Evolutionary conservation across 2,329 filamentous ascomycete genomes (phyloP), one percentile per base, ranked within the genome.

Genomic region (Grosmannia huntii): DNA sequence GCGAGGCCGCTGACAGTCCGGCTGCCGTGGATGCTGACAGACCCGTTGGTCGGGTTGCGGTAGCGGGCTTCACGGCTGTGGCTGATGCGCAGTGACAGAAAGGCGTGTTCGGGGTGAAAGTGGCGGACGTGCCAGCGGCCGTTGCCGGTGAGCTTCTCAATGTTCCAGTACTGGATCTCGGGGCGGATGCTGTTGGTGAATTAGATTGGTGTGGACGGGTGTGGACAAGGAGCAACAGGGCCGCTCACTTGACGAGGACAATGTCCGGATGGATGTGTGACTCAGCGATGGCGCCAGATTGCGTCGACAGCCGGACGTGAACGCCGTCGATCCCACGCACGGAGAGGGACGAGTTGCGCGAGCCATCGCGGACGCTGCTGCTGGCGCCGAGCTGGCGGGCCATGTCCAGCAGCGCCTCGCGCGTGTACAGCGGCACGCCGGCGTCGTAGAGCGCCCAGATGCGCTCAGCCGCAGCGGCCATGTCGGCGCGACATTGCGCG

Each of bases 381-480:
- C 46, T 36, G 10, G 51, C 41, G 54, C 60, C 54, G 41, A 64
- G 58, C 57, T 63, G 62, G 5, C 48, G 55, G 19, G 54, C 59
- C 1, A 64, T 23, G n/a, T 38, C 49, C 3, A 21, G 53, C 28
- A 64, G 53, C 1, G 55, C 55, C 10, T 57, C 59, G 31, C 60
- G 60, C n/a, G 60, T 57, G n/a, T 62, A 64, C 6, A 64, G 50
- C 11, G 63, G 60, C 25, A 49, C 56, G 16, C 60, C 63, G 52
- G 59, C 58, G 4, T 60, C 51, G 59, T 64, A 64, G 36, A 62
- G 58, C 0, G 56, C 33, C 55, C 53, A 41, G 27, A 64, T 55
- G 21, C 55, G 60, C 7, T 14, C 23, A 11, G 60, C 52, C 6
- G 44, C 50, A 1, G 41, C 59, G 3, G 53, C 59, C 61, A 63